These are phyloP conservation scores for Cladosporium sp. DNA, from an alignment of 2,329 filamentous ascomycete genomes.

Conservation along the genomic window DNA sequence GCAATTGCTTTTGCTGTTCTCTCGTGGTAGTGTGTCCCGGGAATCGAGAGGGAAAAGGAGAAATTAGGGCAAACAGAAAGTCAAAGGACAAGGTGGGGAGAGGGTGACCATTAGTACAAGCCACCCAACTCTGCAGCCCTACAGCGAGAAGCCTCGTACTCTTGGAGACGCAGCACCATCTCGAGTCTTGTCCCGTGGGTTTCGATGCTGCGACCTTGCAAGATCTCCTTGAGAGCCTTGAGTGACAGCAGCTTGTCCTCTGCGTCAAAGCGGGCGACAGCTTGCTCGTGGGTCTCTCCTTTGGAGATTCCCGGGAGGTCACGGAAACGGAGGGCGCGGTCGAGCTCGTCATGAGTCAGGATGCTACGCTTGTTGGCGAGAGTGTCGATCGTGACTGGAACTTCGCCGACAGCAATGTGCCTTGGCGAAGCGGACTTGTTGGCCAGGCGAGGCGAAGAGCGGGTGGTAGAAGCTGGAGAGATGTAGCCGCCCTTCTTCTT, in stretches of 20 bases:
- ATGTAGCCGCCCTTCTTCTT: slow-evolving; percentile 1
- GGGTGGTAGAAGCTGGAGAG: background rate
- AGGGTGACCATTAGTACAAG: background rate
- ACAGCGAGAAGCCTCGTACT: slow-evolving; percentile 17
- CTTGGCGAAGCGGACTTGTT: slow-evolving; percentile 2
- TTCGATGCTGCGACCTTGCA: slow-evolving; percentile 14
- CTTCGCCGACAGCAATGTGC: slow-evolving; percentile 5
- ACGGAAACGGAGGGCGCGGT: slow-evolving; percentile 23
- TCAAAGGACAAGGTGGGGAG: background rate
- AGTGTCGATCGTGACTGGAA: background rate
- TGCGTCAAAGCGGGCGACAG: slow-evolving; percentile 25
- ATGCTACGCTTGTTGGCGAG: slow-evolving; percentile 24
- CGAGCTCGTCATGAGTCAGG: slow-evolving; percentile 24
- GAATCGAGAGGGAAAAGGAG: background rate
- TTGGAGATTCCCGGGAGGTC: slow-evolving; percentile 17
- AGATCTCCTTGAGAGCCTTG: slow-evolving; percentile 17
- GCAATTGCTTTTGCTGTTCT: too few relatives aligned
- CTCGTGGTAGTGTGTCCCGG: too few relatives aligned
- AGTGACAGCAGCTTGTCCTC: slow-evolving; percentile 19
- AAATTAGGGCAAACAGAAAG: background rate
- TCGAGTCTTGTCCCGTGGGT: slow-evolving; percentile 20
- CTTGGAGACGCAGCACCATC: slow-evolving; percentile 24
- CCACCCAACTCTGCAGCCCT: background rate
- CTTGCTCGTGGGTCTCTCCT: slow-evolving; percentile 24
- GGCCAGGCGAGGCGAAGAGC: background rate